Evolutionary conservation across 1,284 basidiomycete genomes (phyloP).

Genomic region (Puccinia sorghi): DNA sequence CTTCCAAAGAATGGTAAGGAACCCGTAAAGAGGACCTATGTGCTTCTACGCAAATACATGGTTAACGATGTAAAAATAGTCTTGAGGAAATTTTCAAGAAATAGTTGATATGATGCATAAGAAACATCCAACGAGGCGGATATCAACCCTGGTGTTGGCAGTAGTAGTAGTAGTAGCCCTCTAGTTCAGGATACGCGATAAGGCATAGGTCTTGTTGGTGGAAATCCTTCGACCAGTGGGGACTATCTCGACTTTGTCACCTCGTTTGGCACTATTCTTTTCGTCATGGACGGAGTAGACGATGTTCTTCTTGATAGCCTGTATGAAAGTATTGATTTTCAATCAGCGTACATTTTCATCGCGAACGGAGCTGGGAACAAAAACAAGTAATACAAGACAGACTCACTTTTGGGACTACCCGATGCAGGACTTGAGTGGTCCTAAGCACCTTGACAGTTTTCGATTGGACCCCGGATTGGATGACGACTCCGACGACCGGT

Average conservation of each 20-base stretch:
- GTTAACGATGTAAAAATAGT: too few relatives aligned
- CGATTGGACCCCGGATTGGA: slow-evolving; percentile 19
- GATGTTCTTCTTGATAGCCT: slow-evolving; percentile 32
- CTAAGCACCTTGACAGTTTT: slow-evolving; percentile 44
- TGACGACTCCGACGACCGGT: slow-evolving; percentile 36
- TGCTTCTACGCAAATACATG: too few relatives aligned
- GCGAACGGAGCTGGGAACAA: too few relatives aligned
- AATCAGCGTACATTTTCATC: neutral
- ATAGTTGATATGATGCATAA: too few relatives aligned
- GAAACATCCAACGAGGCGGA: too few relatives aligned
- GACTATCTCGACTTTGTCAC: slow-evolving; percentile 34
- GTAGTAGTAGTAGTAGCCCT: too few relatives aligned
- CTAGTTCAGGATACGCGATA: neutral
- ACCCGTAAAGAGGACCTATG: too few relatives aligned
- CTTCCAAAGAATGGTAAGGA: too few relatives aligned
- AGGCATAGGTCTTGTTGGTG: slow-evolving; percentile 35
- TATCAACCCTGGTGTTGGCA: too few relatives aligned
- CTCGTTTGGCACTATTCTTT: slow-evolving; percentile 36
- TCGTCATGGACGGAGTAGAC: slow-evolving; percentile 43
- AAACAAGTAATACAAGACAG: neutral
- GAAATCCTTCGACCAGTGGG: slow-evolving; percentile 41
- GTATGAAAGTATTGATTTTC: neutral
- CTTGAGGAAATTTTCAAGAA: too few relatives aligned
- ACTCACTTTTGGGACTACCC: slow-evolving; percentile 38
- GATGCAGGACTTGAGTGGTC: slow-evolving; percentile 39